Percentiles rank a stretch among this genome's conserved stretches.
Evolutionary conservation across 2,329 filamentous ascomycete species (phyloP).

Genomic region (Amauroascus niger): DNA sequence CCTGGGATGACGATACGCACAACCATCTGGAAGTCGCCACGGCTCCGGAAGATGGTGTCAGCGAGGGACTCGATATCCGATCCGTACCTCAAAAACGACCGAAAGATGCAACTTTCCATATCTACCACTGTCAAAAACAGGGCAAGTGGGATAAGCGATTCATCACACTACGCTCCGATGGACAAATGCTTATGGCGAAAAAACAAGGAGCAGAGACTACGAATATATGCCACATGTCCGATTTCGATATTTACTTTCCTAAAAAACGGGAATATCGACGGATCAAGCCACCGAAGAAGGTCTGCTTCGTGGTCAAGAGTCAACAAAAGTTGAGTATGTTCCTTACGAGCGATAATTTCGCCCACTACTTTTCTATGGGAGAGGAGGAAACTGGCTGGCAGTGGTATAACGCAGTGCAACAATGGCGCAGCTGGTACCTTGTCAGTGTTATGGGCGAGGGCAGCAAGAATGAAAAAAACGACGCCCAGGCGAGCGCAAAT

Average conservation of each 20-base stretch:
- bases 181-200: conserved; percentile 63
- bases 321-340: conserved; percentile 84
- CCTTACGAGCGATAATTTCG: conserved; percentile 69
- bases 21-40: conserved; percentile 62
- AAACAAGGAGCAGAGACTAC: conserved; percentile 56
- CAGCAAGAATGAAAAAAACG: conserved; percentile 29
- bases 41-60: conserved; percentile 43
- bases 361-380: conserved; percentile 83
- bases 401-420: conserved; percentile 63
- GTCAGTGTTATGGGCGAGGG: conserved; percentile 58
- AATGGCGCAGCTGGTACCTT: conserved; percentile 87
- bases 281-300: conserved; percentile 73
- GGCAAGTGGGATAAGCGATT: conserved; percentile 85
- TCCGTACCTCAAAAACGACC: conserved; percentile 57
- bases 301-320: conserved; percentile 82
- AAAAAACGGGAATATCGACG: conserved; percentile 59
- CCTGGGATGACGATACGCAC: conserved; percentile 74
- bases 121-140: conserved; percentile 71
- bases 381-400: conserved; percentile 56
- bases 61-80: conserved; percentile 53
- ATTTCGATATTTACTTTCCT: conserved; percentile 84
- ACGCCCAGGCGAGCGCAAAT: conserved; percentile 16
- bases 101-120: conserved; percentile 54
- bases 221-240: conserved; percentile 73
- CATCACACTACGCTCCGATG: conserved; percentile 61